Evolutionary conservation across 169 alveolate species (phyloP).

Genomic region (Eimeria acervulina): DNA sequence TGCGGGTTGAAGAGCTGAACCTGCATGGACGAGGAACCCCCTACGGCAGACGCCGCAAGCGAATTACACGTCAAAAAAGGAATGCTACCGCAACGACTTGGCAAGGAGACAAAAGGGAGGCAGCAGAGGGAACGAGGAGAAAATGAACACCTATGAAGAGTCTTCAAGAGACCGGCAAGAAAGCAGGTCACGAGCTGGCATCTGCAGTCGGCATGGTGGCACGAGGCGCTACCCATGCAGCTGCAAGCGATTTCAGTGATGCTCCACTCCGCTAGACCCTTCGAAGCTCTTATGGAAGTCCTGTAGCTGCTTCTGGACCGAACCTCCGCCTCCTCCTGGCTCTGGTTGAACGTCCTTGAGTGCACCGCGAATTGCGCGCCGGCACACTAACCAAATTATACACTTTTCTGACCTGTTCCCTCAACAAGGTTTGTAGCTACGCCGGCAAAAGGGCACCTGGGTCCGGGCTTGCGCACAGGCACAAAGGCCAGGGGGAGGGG

Average conservation of each 20-base stretch:
- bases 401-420: too few relatives aligned
- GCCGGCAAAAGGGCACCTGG: conserved; percentile 5
- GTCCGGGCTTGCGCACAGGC: conserved; percentile 28
- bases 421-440: neutral
- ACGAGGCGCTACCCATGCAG: conserved; percentile 57
- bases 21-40: conserved; percentile 71
- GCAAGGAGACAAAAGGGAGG: conserved; percentile 5
- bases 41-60: conserved; percentile 36
- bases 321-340: conserved; percentile 43
- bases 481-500: conserved; percentile 34
- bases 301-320: neutral
- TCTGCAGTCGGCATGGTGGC: conserved; percentile 57
- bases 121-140: neutral
- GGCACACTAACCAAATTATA: neutral
- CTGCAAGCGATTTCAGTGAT: neutral
- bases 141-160: neutral
- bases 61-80: neutral
- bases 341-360: neutral
- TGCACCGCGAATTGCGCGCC: conserved; percentile 6
- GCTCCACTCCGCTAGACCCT: neutral
- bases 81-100: neutral
- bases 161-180: conserved; percentile 40
- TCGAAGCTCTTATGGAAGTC: neutral
- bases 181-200: conserved; percentile 40
- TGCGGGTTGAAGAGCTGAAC: conserved; percentile 21